Base-by-base conservation (phyloP, 208 protist genomes). In the Crithidia expoeki region DNA sequence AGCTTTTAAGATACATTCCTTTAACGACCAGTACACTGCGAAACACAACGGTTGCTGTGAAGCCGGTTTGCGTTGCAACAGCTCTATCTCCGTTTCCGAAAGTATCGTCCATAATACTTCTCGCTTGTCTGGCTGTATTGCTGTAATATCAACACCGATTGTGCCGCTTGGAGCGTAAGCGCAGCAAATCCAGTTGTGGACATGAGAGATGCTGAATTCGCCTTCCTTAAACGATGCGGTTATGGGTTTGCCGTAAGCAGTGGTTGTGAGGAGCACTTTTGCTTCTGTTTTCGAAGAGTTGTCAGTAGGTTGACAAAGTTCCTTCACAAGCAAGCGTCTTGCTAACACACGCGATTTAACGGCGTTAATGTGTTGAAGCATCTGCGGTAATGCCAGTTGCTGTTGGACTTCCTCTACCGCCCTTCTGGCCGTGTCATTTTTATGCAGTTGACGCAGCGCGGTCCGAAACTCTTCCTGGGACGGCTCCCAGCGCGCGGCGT, bases 1-100 rank as follows among this genome's bases (percentile, higher is more conserved):
- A 4, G 73, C 72, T 27, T 86, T 86, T 32, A 86, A 34, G 1
- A 86, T 59, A 17, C 42, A 10, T 51, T 86, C 81, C 36, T 86
- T 86, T 2, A 83, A 25, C 7, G 68, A 44, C 81, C 81, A 86
- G 33, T 64, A 74, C 17, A 66, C 9, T 3, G 75, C 65, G 51
- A 76, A 75, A 5, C 62, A 36, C 28, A 25, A 10, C 9, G 46
- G 12, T 34, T 47, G 49, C 46, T 64, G 36, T 0, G 7, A 12
- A 17, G 6, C 50, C 19, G 46, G 19, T 6, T 25, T 32, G 34
- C 71, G 21, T 40, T 14, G n/a, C 17, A 70, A 23, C 25, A 28
- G 1, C 6, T 25, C 14, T 21, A 2, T 28, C 36, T 70, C 64
- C 10, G 16, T 52, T 59, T 32, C 4, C 1, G 64, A 70, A 2